These are phyloP conservation scores for Apostasia ramifera DNA, from an alignment of 106 monocot species.

Conservation along the genomic window DNA sequence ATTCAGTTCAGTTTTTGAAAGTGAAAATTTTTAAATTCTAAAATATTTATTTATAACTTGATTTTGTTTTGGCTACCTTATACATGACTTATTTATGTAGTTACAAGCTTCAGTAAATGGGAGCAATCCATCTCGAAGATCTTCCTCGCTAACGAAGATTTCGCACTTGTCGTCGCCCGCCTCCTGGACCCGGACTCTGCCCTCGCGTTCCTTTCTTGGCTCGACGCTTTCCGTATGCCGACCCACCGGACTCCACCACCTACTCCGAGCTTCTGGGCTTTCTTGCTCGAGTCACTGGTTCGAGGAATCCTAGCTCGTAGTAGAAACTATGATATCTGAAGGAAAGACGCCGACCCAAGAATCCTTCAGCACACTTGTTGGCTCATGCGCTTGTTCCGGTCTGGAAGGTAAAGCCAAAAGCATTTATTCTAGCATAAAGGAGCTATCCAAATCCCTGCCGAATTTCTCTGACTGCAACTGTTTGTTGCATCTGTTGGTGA, in stretches of 20 bases:
- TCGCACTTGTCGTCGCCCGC: slow-evolving; percentile 32
- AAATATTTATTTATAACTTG: too few relatives aligned
- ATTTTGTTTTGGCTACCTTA: too few relatives aligned
- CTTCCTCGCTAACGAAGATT: slow-evolving; percentile 9
- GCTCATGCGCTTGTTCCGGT: slow-evolving; percentile 37
- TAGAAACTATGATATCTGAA: slow-evolving; percentile 37
- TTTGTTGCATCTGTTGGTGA: slow-evolving; percentile 44
- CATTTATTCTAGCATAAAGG: slow-evolving; percentile 12
- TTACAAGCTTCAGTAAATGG: slow-evolving; percentile 1
- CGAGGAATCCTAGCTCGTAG: slow-evolving; percentile 29
- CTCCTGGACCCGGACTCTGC: slow-evolving; percentile 49
- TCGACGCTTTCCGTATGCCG: slow-evolving; percentile 6
- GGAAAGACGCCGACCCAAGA: slow-evolving; percentile 30
- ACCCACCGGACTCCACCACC: slow-evolving; percentile 11
- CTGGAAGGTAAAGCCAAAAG: slow-evolving; percentile 35
- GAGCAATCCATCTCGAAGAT: slow-evolving; percentile 11
- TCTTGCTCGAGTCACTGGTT: slow-evolving; percentile 35
- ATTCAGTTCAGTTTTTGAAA: too few relatives aligned
- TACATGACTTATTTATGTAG: too few relatives aligned
- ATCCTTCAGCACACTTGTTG: slow-evolving; percentile 35
- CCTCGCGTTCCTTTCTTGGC: slow-evolving; percentile 48
- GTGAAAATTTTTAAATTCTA: too few relatives aligned
- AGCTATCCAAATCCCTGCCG: slow-evolving; percentile 13
- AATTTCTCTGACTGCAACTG: slow-evolving; percentile 36
- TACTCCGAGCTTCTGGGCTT: slow-evolving; percentile 50